These are phyloP conservation scores for Sporothrix globosa DNA, from an alignment of 2,329 filamentous ascomycete genomes.

Conservation along the genomic window DNA sequence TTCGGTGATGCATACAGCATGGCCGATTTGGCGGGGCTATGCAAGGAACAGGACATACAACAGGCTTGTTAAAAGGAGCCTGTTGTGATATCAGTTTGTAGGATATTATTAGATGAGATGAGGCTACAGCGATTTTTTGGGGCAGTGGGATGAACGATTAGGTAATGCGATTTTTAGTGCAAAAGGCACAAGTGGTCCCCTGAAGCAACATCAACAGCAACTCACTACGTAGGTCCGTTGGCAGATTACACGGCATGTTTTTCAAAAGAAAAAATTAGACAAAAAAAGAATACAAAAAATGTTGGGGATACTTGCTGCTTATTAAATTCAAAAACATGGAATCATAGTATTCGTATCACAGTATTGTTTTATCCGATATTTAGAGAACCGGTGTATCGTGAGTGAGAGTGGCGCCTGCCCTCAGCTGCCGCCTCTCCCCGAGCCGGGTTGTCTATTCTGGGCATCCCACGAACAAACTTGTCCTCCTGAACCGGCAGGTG, in stretches of 20 bases:
- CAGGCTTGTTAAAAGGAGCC: too few relatives aligned
- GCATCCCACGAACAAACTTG: neutral
- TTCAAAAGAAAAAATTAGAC: too few relatives aligned
- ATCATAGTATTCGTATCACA: neutral
- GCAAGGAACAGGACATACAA: neutral
- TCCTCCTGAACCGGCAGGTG: neutral
- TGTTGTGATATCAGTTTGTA: neutral
- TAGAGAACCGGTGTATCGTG: too few relatives aligned
- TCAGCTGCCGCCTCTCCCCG: constrained; percentile 21
- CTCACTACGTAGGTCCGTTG: neutral
- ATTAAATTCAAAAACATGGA: neutral
- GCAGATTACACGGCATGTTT: too few relatives aligned
- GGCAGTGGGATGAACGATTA: neutral
- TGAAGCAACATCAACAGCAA: neutral
- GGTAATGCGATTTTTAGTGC: neutral
- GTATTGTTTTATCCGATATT: neutral
- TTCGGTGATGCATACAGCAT: constrained; percentile 11
- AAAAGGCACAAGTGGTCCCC: neutral
- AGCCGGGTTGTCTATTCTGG: constrained; percentile 16
- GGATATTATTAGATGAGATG: neutral
- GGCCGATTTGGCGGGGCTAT: neutral
- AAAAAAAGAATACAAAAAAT: neutral
- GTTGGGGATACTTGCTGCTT: too few relatives aligned
- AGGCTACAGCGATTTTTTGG: constrained; percentile 1
- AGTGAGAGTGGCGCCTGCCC: constrained; percentile 1